These are phyloP conservation scores for Pisolithus microcarpus DNA, from an alignment of 768 basidiomycete species.

Conservation along the genomic window DNA sequence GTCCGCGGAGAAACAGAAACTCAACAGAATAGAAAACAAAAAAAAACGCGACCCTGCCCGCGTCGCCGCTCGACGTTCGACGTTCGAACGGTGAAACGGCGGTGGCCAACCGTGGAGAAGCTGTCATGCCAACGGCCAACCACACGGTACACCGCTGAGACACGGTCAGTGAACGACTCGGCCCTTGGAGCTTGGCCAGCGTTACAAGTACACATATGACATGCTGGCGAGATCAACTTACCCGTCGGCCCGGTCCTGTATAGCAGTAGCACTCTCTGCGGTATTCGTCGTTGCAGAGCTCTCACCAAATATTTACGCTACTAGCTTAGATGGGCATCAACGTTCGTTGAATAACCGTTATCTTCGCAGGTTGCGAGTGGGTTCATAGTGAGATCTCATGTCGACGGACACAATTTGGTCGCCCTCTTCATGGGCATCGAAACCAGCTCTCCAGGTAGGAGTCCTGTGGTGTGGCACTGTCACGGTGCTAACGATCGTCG, in stretches of 20 bases:
- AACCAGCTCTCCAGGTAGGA: constrained; percentile 65
- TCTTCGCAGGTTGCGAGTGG: too few species aligned
- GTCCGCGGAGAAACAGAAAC: not conserved
- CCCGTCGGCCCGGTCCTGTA: too few species aligned
- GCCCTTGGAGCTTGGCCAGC: too few species aligned
- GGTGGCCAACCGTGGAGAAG: not conserved
- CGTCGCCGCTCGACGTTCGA: too few species aligned
- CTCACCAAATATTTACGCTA: too few species aligned
- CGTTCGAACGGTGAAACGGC: not conserved
- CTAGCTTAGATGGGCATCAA: too few species aligned
- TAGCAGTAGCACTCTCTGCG: too few species aligned
- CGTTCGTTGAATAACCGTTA: too few species aligned
- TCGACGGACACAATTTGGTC: constrained; percentile 41
- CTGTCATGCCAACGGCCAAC: not conserved
- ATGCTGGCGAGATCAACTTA: too few species aligned
- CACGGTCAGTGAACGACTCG: not conserved
- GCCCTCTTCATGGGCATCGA: constrained; percentile 74
- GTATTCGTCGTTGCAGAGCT: too few species aligned
- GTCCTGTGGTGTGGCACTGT: not conserved
- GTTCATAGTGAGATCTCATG: not conserved
- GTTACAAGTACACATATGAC: too few species aligned
- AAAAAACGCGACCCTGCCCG: not conserved
- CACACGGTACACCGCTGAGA: not conserved
- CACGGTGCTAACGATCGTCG: not conserved
- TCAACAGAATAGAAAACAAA: not conserved